Conservation (phyloP, 257 asterid species). For the Ocimum tenuiflorum region DNA sequence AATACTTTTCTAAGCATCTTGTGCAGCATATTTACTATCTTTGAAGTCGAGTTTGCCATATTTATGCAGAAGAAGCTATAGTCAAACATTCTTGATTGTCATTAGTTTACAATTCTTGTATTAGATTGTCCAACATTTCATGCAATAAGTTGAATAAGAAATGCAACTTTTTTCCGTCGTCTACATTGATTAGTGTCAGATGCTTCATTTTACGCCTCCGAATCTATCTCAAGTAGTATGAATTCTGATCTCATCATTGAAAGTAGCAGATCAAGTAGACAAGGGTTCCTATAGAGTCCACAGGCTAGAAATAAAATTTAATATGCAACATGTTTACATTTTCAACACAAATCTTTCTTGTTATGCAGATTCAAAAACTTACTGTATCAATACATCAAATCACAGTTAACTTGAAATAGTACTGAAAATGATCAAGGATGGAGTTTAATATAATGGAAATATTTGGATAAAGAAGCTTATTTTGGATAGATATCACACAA, state of each 20-base stretch:
- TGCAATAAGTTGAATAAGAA: slow-evolving; percentile 3
- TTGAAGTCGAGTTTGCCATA: background rate
- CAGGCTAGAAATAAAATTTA: background rate
- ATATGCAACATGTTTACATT: background rate
- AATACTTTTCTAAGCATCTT: slow-evolving; percentile 6
- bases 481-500: background rate
- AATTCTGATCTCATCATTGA: background rate
- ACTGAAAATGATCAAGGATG: background rate
- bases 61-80: background rate
- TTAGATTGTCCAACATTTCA: background rate
- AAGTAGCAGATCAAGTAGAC: background rate
- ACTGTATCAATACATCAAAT: background rate
- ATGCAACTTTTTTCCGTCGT: background rate
- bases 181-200: background rate
- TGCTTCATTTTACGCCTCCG: background rate
- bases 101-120: background rate
- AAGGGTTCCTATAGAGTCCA: background rate
- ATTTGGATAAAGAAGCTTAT: background rate
- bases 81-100: background rate
- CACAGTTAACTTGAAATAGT: slow-evolving; percentile 2
- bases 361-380: background rate
- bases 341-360: background rate
- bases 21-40: background rate
- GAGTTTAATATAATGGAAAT: background rate
- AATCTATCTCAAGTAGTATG: background rate